Evolutionary conservation across 2,329 filamentous ascomycete genomes (phyloP), one percentile per base, ranked within the genome.

Genomic region (Ustilaginoidea virens): DNA sequence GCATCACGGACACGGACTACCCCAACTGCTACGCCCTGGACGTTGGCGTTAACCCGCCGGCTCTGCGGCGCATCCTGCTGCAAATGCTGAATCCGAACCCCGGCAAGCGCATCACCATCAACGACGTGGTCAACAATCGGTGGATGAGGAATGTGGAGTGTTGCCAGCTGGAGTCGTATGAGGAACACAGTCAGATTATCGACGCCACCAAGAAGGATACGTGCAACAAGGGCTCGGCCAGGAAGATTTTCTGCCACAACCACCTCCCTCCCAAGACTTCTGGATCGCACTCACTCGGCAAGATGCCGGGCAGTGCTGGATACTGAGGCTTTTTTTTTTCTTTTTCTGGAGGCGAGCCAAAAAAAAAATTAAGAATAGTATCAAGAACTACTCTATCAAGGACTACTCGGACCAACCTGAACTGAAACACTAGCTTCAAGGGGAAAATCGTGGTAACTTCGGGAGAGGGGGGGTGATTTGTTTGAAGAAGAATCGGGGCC

Each of bases 61-160:
- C 72, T 3, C 61, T 86, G 32, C 74, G 77, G 34, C 71, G 75
- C 8, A 56, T 92, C 4, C 54, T 92, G 8, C 56, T 90, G 28
- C 74, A 70, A 47, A 92, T 93, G 83, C 63, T 92, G 18, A 74
- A 92, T 48, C 82, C 83, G 0, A 60, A 85, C 39, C 81, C 85
- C 0, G 51, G 56, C 6, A 72, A 72, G 46, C 77, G 85, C 23
- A 72, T 78, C 39, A 69, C 63, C 17, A 80, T 90, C 28, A 54
- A 64, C 5, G 69, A 81, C 2, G 72, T 81, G 1, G 55, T 83
- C 30, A 71, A 66, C 36, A 71, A 80, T 41, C 62, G 74, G n/a
- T 83, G 74, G 65, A 58, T 90, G 42, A 77, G 70, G 55, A 68
- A 64, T 29, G 69, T 85, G 23, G 79, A 86, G 41, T 90, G 82